phyloP scores from a whole-genome alignment of 495 filamentous ascomycete species.

The Aspergillus avenaceus region DNA sequence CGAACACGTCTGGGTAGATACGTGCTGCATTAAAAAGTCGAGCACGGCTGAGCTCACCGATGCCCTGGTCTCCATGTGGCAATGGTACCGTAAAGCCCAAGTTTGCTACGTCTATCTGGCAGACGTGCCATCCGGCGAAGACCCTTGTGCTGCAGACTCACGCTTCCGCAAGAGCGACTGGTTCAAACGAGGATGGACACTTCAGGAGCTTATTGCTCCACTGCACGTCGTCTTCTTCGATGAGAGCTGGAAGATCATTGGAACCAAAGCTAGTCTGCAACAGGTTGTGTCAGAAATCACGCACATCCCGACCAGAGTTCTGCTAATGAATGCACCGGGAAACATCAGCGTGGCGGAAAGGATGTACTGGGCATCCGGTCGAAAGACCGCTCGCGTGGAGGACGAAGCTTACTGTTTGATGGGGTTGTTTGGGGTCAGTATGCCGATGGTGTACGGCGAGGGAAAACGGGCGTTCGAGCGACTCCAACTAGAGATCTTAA shows the following conservation, averaged over 20 bases:
- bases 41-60: constrained; percentile 35
- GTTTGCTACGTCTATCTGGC: constrained; percentile 32
- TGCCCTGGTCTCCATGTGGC: constrained; percentile 47
- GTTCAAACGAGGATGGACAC: constrained; percentile 38
- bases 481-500: constrained; percentile 27
- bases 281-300: constrained; percentile 12
- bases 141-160: too few species aligned
- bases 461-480: constrained; percentile 25
- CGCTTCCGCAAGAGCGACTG: constrained; percentile 27
- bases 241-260: constrained; percentile 14
- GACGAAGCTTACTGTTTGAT: not conserved
- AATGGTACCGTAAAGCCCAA: constrained; percentile 25
- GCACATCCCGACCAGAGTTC: constrained; percentile 5
- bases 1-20: constrained; percentile 19
- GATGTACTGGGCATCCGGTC: not conserved
- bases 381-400: not conserved
- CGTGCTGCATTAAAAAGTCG: constrained; percentile 36
- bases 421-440: not conserved
- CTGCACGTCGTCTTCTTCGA: constrained; percentile 15
- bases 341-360: not conserved
- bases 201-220: constrained; percentile 34
- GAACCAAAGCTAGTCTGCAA: constrained; percentile 11
- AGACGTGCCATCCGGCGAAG: constrained; percentile 13
- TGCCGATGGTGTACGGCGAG: constrained; percentile 30
- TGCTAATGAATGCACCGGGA: not conserved